Percentiles rank a stretch among this genome's conserved stretches.
Evolutionary conservation across 139 green algal species (phyloP).

Genomic region (Edaphochlamys debaryana): DNA sequence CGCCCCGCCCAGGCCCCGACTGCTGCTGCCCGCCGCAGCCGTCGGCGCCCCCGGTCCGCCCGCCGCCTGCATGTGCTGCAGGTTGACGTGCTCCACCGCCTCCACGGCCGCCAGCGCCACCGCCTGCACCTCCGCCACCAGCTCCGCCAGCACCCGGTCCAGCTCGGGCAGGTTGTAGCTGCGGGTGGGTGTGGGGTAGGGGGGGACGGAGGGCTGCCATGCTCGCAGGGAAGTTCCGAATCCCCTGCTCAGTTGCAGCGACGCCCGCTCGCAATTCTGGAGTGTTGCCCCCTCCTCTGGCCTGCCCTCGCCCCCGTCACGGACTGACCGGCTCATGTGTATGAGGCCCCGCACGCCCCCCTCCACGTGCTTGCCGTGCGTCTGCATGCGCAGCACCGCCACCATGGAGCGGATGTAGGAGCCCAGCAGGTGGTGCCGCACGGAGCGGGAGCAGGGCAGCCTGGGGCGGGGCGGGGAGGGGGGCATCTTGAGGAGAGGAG

Average conservation of each 20-base stretch:
- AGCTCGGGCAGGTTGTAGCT: constrained; percentile 26
- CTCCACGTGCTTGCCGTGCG: constrained; percentile 22
- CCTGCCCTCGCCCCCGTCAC: background rate
- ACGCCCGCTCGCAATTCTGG: too few species aligned
- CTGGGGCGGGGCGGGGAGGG: background rate
- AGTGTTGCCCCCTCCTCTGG: too few species aligned
- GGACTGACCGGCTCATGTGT: background rate
- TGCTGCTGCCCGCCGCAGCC: background rate
- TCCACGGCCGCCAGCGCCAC: background rate
- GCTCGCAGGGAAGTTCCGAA: too few species aligned
- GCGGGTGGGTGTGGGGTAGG: background rate
- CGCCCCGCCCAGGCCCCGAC: too few species aligned
- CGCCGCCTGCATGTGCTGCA: too few species aligned
- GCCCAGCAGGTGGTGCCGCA: constrained; percentile 33
- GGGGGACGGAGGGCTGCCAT: too few species aligned
- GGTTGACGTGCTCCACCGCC: background rate
- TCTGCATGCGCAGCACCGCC: constrained; percentile 15
- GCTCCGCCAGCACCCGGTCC: background rate
- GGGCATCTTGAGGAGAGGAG: too few species aligned
- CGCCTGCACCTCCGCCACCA: background rate
- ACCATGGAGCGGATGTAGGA: constrained; percentile 23
- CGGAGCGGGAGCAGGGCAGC: constrained; percentile 13
- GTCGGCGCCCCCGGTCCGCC: background rate
- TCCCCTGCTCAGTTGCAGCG: background rate
- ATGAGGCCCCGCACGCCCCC: constrained; percentile 22